Base-by-base conservation (phyloP, 495 filamentous ascomycete genomes). In the Penicillium antarcticum region DNA sequence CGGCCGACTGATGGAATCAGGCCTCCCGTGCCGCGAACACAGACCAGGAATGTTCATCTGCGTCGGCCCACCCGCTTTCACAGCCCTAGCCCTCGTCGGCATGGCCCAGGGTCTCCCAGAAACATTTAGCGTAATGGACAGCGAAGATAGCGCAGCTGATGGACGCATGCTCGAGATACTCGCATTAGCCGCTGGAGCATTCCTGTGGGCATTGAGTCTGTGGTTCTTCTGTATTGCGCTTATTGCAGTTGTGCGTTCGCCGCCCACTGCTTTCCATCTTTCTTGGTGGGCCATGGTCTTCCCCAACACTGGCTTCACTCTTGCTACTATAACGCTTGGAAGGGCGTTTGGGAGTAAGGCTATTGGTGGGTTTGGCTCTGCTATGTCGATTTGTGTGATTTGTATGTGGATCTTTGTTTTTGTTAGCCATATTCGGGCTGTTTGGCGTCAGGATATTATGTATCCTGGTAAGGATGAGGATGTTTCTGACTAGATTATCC, bases 21-120 rank as follows among this genome's bases (percentile, higher is more conserved):
- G 84, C 0, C 67, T 87, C 7, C 63, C 83, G 44, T 21, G 67
- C 56, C 63, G 78, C 52, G 65, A 72, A 26, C 70, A 69, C 48
- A 62, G 83, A 36, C 78, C 82, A 0, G 83, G 79, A 2, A 86
- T 89, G 81, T 88, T 88, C 63, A 87, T 89, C 51, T 83, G 82
- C 6, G 85, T 88, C 7, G 86, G 81, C 0, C 84, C 84, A 9
- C 75, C 86, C 0, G 76, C 80, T 2, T 91, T 88, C 68, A 88
- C 86, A 3, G 80, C 77, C n/a, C 71, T 86, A 1, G 85, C 86
- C 6, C 68, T 89, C n/a, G 77, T 91, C 38, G 76, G 76, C 19
- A 82, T 88, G 74, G 80, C 81, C 1, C 67, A 73, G 18, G 77
- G 57, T 9, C 60, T 80, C 0, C 71, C 78, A 0, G 40, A 59